A percentile compares a stretch with the other conserved stretches of the same genome.
phyloP scores from a whole-genome alignment of 176 grass and related monocot species.

The Poa pratensis region DNA sequence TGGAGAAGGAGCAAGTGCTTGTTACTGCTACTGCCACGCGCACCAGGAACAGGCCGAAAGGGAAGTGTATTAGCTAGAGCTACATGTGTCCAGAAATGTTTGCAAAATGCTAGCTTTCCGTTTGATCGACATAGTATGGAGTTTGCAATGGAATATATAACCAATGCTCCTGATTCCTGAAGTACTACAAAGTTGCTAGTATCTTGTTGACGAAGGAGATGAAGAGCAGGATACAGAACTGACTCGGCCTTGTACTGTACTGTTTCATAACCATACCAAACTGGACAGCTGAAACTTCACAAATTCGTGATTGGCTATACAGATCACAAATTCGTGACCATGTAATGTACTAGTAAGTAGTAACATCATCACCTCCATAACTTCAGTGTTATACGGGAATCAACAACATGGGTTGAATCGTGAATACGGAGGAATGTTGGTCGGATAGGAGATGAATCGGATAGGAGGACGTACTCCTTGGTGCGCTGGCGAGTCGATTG shows the following conservation, averaged over 20 bases:
- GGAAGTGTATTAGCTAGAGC: constrained; percentile 13
- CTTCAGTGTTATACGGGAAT: no score
- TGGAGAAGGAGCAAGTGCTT: constrained; percentile 48
- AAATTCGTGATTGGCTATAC: no score
- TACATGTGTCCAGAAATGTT: background rate
- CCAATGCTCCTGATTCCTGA: constrained; percentile 1
- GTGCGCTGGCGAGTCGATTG: background rate
- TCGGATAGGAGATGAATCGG: no score
- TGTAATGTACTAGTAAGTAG: no score
- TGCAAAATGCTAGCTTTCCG: background rate
- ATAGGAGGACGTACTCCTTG: background rate
- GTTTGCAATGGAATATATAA: background rate
- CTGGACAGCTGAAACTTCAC: no score
- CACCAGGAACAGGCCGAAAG: constrained; percentile 65
- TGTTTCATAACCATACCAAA: background rate
- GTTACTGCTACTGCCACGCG: constrained; percentile 32
- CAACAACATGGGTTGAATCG: no score
- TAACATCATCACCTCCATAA: no score
- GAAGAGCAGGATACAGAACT: background rate
- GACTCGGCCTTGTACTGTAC: no score
- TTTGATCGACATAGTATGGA: background rate
- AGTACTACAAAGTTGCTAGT: background rate
- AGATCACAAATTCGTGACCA: no score
- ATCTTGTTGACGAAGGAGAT: background rate
- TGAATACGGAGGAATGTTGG: no score